A percentile compares a stretch with the other conserved stretches of the same genome.
Conservation (phyloP, 2,329 filamentous ascomycete genomes). For the Aureobasidium leucospermi region DNA sequence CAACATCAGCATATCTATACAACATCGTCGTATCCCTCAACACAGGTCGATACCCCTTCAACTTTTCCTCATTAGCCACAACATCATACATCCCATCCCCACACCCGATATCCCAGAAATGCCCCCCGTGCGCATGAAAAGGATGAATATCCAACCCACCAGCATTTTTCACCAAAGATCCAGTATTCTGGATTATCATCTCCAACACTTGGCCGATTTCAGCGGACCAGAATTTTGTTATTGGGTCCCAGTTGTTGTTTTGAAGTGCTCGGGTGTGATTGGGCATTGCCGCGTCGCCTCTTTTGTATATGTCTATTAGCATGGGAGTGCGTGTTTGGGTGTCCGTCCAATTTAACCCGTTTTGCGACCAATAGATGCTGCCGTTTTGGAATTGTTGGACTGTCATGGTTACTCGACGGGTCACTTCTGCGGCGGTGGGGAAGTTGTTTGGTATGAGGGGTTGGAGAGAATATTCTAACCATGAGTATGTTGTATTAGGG, state of each 20-base stretch:
- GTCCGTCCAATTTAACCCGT: constrained; percentile 32
- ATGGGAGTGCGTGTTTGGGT: too few relatives aligned
- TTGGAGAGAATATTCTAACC: too few relatives aligned
- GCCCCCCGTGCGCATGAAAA: constrained; percentile 49
- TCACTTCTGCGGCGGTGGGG: constrained; percentile 28
- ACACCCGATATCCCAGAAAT: constrained; percentile 47
- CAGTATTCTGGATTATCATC: constrained; percentile 40
- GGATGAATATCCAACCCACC: constrained; percentile 42
- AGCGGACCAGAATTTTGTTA: constrained; percentile 44
- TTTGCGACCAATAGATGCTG: constrained; percentile 20
- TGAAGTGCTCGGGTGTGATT: constrained; percentile 44
- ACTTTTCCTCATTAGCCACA: too few relatives aligned
- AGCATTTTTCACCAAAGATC: constrained; percentile 24
- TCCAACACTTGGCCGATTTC: constrained; percentile 51
- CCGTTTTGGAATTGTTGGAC: constrained; percentile 18
- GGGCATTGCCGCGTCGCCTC: constrained; percentile 25
- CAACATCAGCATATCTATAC: constrained; percentile 36
- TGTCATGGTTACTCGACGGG: constrained; percentile 27
- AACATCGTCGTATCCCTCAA: too few relatives aligned
- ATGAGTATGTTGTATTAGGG: too few relatives aligned
- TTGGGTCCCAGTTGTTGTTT: constrained; percentile 49
- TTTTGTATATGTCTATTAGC: constrained; percentile 42
- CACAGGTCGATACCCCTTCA: too few relatives aligned
- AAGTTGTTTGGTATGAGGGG: constrained; percentile 17
- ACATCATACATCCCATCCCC: constrained; percentile 47